Conservation (phyloP, 345 rosid species). For the Brassica rapa region DNA sequence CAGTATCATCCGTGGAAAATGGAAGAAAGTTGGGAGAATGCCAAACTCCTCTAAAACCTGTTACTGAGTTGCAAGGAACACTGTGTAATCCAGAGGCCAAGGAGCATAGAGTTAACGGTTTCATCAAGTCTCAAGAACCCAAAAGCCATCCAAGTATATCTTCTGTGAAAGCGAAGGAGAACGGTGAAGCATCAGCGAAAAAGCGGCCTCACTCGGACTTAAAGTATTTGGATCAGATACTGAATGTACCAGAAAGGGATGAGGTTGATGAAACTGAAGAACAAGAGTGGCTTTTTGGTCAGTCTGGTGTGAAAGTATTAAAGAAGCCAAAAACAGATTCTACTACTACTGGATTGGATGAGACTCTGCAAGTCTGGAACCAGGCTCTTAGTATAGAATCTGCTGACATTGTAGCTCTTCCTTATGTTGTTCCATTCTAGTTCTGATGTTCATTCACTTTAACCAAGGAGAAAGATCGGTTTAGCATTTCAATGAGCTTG, state of each 20-base stretch:
- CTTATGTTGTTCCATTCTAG: constrained; percentile 65
- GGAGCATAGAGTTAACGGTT: constrained; percentile 53
- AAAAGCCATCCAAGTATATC: constrained; percentile 39
- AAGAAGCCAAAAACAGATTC: constrained; percentile 43
- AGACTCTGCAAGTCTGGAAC: constrained; percentile 60
- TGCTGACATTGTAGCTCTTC: constrained; percentile 67
- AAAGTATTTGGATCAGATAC: constrained; percentile 57
- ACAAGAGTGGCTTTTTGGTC: constrained; percentile 65
- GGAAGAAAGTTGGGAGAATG: constrained; percentile 46
- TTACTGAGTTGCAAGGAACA: constrained; percentile 38
- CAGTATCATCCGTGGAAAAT: constrained; percentile 45
- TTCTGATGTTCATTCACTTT: constrained; percentile 29
- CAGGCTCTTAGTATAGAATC: constrained; percentile 60
- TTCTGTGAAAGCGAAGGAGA: constrained; percentile 38
- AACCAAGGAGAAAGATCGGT: constrained; percentile 15
- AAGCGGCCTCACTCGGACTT: constrained; percentile 71
- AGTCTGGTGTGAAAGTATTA: constrained; percentile 19
- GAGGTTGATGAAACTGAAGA: constrained; percentile 44
- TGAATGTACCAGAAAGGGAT: constrained; percentile 62
- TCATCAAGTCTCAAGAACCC: constrained; percentile 34
- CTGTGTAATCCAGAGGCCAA: constrained; percentile 41
- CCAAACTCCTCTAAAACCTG: constrained; percentile 36
- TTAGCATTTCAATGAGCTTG: constrained; percentile 2
- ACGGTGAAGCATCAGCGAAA: constrained; percentile 44
- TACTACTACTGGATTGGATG: constrained; percentile 12